A percentile compares a stretch with the other conserved stretches of the same genome.
Evolutionary conservation across 148 eudicot genomes (phyloP).

Genomic region (Salicornia ramosissima): DNA sequence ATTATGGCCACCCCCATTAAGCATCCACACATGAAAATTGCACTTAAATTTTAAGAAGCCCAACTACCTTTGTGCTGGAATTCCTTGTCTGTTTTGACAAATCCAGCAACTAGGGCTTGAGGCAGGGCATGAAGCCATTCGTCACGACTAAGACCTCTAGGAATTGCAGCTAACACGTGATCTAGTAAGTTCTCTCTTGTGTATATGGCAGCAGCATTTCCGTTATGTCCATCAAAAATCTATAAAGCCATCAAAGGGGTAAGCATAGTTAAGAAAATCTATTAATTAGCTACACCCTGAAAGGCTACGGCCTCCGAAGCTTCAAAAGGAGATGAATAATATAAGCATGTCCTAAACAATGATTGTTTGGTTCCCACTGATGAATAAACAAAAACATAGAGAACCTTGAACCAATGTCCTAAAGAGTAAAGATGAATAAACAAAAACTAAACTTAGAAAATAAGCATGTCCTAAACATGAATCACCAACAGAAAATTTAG

Average conservation of each 20-base stretch:
- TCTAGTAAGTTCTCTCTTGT: conserved; percentile 61
- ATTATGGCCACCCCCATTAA: neutral
- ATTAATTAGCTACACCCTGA: neutral
- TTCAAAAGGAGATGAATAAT: no score
- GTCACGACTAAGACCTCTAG: conserved; percentile 67
- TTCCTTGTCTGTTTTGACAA: conserved; percentile 87
- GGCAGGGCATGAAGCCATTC: conserved; percentile 90
- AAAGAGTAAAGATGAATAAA: no score
- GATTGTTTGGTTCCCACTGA: no score
- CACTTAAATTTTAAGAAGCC: neutral
- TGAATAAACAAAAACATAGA: no score
- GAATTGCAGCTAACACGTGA: conserved; percentile 65
- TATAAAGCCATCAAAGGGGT: conserved; percentile 22
- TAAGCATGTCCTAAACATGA: neutral
- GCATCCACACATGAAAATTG: neutral
- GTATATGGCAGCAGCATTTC: conserved; percentile 75
- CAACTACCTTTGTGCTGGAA: conserved; percentile 58
- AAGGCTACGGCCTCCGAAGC: no score
- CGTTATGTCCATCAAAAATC: conserved; percentile 91
- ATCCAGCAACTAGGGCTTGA: conserved; percentile 77
- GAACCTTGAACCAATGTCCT: no score
- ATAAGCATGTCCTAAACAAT: no score
- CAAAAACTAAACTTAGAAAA: neutral
- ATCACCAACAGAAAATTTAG: neutral
- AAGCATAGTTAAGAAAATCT: neutral